Conservation (phyloP, 2,329 filamentous ascomycete genomes). For the Curvularia sp. region DNA sequence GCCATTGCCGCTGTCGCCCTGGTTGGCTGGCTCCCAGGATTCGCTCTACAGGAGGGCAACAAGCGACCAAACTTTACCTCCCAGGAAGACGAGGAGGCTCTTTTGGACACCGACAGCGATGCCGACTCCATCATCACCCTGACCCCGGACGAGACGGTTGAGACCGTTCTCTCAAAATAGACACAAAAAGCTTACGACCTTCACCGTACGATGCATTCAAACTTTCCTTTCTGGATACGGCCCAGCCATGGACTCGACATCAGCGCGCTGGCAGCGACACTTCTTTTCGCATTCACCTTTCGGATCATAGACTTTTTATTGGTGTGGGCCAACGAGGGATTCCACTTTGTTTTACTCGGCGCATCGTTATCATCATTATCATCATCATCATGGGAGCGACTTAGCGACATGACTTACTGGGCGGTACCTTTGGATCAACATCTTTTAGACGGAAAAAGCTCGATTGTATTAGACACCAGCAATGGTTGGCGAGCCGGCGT, state of each 20-base stretch:
- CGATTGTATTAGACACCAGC: constrained; percentile 25
- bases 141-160: constrained; percentile 38
- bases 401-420: constrained; percentile 20
- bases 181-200: constrained; percentile 26
- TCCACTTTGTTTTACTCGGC: constrained; percentile 18
- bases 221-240: constrained; percentile 18
- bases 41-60: constrained; percentile 71
- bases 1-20: constrained; percentile 78
- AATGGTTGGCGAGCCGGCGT: constrained; percentile 36
- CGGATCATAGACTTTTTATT: constrained; percentile 20
- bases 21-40: constrained; percentile 60
- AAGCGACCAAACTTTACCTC: constrained; percentile 34
- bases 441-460: constrained; percentile 31
- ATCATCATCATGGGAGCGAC: constrained; percentile 11
- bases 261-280: constrained; percentile 26
- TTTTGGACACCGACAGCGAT: constrained; percentile 41
- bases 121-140: constrained; percentile 45
- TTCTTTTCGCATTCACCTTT: constrained; percentile 15
- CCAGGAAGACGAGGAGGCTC: constrained; percentile 42
- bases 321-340: constrained; percentile 7
- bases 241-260: constrained; percentile 2
- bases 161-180: constrained; percentile 43
- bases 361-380: constrained; percentile 10
- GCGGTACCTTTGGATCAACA: constrained; percentile 20
- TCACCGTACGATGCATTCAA: constrained; percentile 21